phyloP scores from a whole-genome alignment of 768 basidiomycete genomes.

The Sporobolomyces roseus region DNA sequence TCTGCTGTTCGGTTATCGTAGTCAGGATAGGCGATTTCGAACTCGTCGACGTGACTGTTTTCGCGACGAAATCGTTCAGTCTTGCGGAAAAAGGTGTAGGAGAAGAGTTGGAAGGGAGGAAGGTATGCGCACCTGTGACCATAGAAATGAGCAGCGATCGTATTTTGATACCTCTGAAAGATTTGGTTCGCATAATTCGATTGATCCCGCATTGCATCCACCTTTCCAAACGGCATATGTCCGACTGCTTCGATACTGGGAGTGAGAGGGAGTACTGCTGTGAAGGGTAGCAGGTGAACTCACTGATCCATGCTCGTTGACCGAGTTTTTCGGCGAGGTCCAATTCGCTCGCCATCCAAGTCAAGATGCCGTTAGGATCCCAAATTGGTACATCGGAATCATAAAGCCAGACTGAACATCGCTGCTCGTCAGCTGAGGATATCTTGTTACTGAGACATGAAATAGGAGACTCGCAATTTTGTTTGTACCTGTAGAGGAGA shows the following conservation, averaged over 20 bases:
- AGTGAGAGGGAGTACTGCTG: background rate
- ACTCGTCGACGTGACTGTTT: slow-evolving; percentile 53
- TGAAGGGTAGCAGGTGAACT: background rate
- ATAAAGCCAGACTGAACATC: slow-evolving; percentile 58
- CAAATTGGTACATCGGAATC: slow-evolving; percentile 55
- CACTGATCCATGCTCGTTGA: slow-evolving; percentile 60
- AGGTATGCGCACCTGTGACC: slow-evolving; percentile 55
- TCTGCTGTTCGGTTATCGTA: slow-evolving; percentile 54
- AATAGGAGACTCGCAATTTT: slow-evolving; percentile 6
- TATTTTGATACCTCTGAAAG: slow-evolving; percentile 59
- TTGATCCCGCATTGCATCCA: slow-evolving; percentile 48
- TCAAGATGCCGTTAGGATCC: slow-evolving; percentile 62
- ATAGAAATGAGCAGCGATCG: slow-evolving; percentile 63
- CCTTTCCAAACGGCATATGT: slow-evolving; percentile 41
- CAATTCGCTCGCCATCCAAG: slow-evolving; percentile 57
- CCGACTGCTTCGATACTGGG: slow-evolving; percentile 30
- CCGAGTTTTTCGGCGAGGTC: slow-evolving; percentile 62
- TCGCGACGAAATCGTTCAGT: background rate
- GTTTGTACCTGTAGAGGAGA: slow-evolving; percentile 16
- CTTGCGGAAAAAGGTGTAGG: background rate
- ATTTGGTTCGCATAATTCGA: slow-evolving; percentile 65
- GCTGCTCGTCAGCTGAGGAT: background rate
- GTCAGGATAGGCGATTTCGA: slow-evolving; percentile 61
- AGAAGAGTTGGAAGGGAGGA: too few species aligned
- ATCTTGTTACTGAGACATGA: background rate